Base-by-base conservation (phyloP, 1,139 yeast species). In the Hansenula sp. region DNA sequence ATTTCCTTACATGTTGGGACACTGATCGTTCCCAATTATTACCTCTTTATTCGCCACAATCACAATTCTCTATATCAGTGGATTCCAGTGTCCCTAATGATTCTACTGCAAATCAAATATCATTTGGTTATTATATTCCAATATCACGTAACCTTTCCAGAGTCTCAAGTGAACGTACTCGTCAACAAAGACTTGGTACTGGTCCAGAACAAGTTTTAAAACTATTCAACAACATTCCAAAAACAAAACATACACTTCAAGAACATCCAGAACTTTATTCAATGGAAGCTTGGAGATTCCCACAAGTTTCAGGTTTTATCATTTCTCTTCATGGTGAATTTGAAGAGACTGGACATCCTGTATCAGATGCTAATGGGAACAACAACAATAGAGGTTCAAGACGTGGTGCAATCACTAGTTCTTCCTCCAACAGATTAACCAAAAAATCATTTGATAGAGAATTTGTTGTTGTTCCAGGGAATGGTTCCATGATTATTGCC, bases 381-480 rank as follows among this genome's bases (percentile, higher is more conserved):
- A 42, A 49, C 10, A 41, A 43, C 20, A 41, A 48, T 13, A 42
- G 43, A 12, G 46, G 43, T 22, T 57, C 66, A 31, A 60, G 61
- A 35, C 53, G 57, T 37, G 60, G 40, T 44, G 52, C 45, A 44
- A 43, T 37, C 41, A 45, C 25, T 41, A 50, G 28, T 43, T 61
- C 56, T 25, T 65, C 65, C 40, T 68, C 69, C 39, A 63, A 71
- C 28, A 61, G 73, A n/a, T 64, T 83, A 34, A 65, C 76, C 22
- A 69, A 70, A 47, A 82, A 92, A 57, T 77, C 92, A n/a, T 92
- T 92, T 61, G 97, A 92, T 61, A 74, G 98, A 57, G 73, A 83
- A 0, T 81, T 92, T 60, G 70, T 87, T n/a, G 77, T 88, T 25
- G 78, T 86, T 6, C 94, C 92, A 1, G 77, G 81, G 16, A 71